Base-by-base conservation (phyloP, 257 asterid species). In the Handroanthus guayacan region DNA sequence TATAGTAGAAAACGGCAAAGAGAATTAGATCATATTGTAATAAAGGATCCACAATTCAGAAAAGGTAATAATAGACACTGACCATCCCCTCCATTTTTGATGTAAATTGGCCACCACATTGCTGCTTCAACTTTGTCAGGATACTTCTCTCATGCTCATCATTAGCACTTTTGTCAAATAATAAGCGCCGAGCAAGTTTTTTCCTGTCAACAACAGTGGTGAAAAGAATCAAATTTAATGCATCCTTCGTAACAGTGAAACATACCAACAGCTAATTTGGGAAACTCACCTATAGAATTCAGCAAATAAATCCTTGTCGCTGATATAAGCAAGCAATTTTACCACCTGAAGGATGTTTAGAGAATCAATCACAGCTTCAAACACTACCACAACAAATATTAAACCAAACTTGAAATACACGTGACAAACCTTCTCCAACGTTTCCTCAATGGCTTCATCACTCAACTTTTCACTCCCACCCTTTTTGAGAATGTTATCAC, bases 41-140 rank as follows among this genome's bases (percentile, higher is more conserved):
- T 6, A 20, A 31, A 25, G 43, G 12, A 60, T 10, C 51, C 69
- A 70, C 5, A 11, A 14, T 63, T 41, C 47, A 3, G 37, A 67
- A 68, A 16, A 55, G 3, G 43, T 16, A 44, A 55, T 54, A 63
- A 76, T 62, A 34, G 75, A 79, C 77, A 78, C 92, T 78, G 25
- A 94, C 99, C 99, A 95, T 95, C 71, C 99, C 98, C 87, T 95
- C 98, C 99, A 92, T 95, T 87, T 95, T 95, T 56, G 99, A 95
- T 7, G 99, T 92, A 84, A 95, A 95, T 75, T 95, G 98, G n/a
- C 97, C 98, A 75, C 99, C 99, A 76, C 98, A 95, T 86, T 95
- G 99, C 84, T 95, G 99, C 88, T 95, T 95, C 89, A 95, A 76
- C 83, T 95, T 95, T 63, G 99, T 95, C 37, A 95, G 76, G 69